phyloP scores from a whole-genome alignment of 2,329 filamentous ascomycete genomes.

The Aureobasidium leucospermi region DNA sequence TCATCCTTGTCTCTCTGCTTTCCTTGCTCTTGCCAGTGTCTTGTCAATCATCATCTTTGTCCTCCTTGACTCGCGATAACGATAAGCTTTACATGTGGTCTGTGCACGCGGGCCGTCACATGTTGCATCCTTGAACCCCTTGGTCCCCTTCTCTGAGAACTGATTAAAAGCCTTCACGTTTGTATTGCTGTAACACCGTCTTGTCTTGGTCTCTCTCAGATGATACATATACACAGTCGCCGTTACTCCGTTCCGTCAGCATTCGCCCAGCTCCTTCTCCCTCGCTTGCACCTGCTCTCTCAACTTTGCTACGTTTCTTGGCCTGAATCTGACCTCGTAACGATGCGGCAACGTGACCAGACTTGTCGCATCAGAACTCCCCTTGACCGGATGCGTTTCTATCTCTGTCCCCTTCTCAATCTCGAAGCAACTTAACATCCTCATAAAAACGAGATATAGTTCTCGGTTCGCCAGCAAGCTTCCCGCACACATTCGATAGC shows the following conservation, averaged over 20 bases:
- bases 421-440: slow-evolving; percentile 55
- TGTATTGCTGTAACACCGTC: no score
- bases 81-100: background rate
- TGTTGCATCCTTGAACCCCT: no score
- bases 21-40: background rate
- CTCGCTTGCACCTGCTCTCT: slow-evolving; percentile 32
- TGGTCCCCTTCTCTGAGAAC: no score
- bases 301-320: slow-evolving; percentile 43
- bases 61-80: background rate
- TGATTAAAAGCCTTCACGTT: no score
- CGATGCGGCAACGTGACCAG: slow-evolving; percentile 53
- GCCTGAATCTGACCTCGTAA: slow-evolving; percentile 53
- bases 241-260: background rate
- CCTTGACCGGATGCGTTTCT: slow-evolving; percentile 52
- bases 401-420: slow-evolving; percentile 48
- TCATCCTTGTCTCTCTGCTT: background rate
- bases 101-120: background rate
- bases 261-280: slow-evolving; percentile 16
- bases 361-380: slow-evolving; percentile 55
- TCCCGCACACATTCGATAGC: slow-evolving; percentile 62
- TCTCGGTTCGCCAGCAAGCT: slow-evolving; percentile 57
- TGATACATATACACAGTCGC: background rate
- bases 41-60: background rate
- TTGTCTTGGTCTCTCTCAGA: no score
- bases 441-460: slow-evolving; percentile 57